These are phyloP conservation scores for Barnettozyma pratensis DNA, from an alignment of 805 yeast genomes.

Conservation along the genomic window DNA sequence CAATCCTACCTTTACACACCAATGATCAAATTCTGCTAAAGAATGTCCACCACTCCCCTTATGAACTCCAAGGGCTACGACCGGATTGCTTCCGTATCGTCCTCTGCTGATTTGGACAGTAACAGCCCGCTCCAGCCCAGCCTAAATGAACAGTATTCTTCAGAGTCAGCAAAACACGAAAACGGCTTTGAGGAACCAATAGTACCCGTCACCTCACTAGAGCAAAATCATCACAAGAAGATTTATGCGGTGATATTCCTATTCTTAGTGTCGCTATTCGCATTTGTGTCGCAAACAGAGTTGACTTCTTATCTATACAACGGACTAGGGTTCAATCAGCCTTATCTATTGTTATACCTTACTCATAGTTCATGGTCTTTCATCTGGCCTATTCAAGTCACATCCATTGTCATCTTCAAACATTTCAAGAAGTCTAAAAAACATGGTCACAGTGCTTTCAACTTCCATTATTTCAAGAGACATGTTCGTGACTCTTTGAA, in stretches of 20 bases:
- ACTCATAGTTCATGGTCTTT: conserved; percentile 79
- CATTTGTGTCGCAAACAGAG: conserved; percentile 81
- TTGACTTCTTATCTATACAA: conserved; percentile 65
- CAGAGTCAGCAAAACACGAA: background rate
- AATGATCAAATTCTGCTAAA: no score
- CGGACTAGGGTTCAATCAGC: conserved; percentile 54
- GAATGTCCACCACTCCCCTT: background rate
- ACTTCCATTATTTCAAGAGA: conserved; percentile 10
- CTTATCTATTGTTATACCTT: conserved; percentile 55
- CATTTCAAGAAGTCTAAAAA: conserved; percentile 28
- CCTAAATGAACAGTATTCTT: background rate
- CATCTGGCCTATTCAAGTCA: conserved; percentile 66
- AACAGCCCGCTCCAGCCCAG: conserved; percentile 1
- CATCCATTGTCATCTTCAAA: conserved; percentile 42
- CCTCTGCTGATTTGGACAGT: background rate
- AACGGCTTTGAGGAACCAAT: background rate
- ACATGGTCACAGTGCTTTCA: conserved; percentile 9
- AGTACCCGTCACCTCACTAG: background rate
- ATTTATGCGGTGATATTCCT: conserved; percentile 43
- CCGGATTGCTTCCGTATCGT: background rate
- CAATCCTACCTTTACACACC: no score
- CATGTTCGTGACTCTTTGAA: conserved; percentile 33
- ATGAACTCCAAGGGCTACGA: conserved; percentile 3
- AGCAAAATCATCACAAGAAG: conserved; percentile 5
- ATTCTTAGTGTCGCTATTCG: conserved; percentile 41